Conservation (phyloP, 176 grass and related monocot species). For the Avena sativa region DNA sequence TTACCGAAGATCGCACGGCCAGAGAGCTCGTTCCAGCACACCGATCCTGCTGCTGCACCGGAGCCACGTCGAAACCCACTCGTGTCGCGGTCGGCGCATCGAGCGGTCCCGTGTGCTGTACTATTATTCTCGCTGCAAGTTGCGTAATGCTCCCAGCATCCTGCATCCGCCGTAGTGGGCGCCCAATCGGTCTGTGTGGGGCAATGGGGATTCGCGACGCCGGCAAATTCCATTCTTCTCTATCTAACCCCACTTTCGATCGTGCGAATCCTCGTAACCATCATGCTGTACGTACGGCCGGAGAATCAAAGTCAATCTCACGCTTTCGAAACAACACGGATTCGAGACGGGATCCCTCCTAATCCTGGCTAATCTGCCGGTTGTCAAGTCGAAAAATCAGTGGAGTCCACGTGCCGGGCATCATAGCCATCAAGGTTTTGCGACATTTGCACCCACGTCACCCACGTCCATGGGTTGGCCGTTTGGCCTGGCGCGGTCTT, state of each 20-base stretch:
- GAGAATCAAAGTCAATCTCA: background rate
- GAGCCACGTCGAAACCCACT: background rate
- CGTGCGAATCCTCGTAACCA: constrained; percentile 13
- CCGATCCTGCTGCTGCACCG: too few relatives aligned
- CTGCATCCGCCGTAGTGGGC: background rate
- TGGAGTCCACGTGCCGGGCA: constrained; percentile 27
- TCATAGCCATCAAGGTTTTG: background rate
- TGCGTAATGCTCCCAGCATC: background rate
- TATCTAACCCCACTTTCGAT: background rate
- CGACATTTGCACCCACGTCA: too few relatives aligned
- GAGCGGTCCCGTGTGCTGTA: background rate
- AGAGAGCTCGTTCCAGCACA: too few relatives aligned
- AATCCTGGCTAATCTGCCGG: background rate
- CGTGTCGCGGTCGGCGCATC: constrained; percentile 26
- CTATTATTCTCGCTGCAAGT: background rate
- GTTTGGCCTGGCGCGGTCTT: too few relatives aligned
- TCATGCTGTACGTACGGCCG: background rate
- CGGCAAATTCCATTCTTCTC: background rate
- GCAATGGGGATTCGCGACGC: background rate
- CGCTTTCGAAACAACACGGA: background rate
- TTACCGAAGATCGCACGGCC: background rate
- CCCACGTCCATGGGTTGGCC: too few relatives aligned
- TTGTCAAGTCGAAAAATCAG: background rate
- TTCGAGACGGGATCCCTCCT: background rate
- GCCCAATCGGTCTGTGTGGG: constrained; percentile 8